Percentiles rank a stretch among this genome's conserved stretches.
phyloP scores from a whole-genome alignment of 345 rosid genomes.

The Balakata baccata region DNA sequence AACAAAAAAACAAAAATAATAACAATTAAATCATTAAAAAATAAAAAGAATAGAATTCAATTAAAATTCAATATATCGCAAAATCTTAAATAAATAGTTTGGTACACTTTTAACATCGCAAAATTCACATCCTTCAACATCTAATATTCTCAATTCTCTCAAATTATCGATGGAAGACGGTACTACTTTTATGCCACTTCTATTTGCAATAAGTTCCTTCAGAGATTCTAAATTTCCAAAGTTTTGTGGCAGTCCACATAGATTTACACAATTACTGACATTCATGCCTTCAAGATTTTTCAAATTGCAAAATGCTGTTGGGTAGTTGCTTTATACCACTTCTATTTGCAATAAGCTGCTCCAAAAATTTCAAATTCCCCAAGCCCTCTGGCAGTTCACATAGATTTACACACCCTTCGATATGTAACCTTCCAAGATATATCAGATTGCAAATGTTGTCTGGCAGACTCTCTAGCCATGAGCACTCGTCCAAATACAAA shows the following conservation, averaged over 20 bases:
- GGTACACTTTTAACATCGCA: too few species aligned
- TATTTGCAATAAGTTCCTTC: neutral
- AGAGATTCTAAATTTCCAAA: neutral
- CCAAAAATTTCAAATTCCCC: neutral
- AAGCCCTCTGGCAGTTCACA: neutral
- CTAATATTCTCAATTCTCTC: neutral
- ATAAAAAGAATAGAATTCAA: too few species aligned
- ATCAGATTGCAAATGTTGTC: neutral
- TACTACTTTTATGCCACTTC: neutral
- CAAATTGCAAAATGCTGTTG: neutral
- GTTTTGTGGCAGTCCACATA: neutral
- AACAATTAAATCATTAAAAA: too few species aligned
- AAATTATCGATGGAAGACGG: neutral
- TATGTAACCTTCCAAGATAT: neutral
- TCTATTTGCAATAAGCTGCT: neutral
- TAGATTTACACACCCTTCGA: neutral
- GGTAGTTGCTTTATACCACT: conserved; percentile 1
- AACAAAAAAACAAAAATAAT: too few species aligned
- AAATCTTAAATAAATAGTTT: too few species aligned
- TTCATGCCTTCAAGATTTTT: neutral
- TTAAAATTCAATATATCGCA: too few species aligned
- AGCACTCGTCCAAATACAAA: neutral
- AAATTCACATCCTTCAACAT: neutral
- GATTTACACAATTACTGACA: neutral
- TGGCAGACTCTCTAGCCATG: neutral